These are phyloP conservation scores for Thermochaetoides dissita DNA, from an alignment of 2,329 filamentous ascomycete species.

Conservation along the genomic window DNA sequence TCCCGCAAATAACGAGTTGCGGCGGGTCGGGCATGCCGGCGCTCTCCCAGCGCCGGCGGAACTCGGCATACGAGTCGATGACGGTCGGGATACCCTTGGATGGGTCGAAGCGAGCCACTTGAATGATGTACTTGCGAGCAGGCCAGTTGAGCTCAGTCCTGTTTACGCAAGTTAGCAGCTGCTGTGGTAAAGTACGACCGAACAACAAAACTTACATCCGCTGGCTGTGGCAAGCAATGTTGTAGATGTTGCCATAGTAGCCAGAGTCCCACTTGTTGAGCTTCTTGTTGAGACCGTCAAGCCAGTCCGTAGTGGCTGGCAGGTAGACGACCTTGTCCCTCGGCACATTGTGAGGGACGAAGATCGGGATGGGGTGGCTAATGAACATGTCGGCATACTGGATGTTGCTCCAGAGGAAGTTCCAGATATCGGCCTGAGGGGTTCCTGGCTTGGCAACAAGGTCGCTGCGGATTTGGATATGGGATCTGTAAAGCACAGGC, in stretches of 20 bases:
- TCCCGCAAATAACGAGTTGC: constrained; percentile 65
- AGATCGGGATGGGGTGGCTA: constrained; percentile 63
- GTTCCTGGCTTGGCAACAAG: constrained; percentile 48
- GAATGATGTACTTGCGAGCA: constrained; percentile 57
- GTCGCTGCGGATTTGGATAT: constrained; percentile 71
- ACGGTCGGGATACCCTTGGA: constrained; percentile 71
- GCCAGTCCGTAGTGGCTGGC: constrained; percentile 71
- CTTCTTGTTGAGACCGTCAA: constrained; percentile 68
- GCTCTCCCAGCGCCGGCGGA: constrained; percentile 47
- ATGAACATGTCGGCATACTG: constrained; percentile 64
- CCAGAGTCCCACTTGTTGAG: constrained; percentile 55
- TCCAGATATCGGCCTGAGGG: constrained; percentile 61
- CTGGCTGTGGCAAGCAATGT: constrained; percentile 43
- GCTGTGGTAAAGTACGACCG: not conserved
- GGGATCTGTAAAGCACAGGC: constrained; percentile 66
- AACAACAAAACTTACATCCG: constrained; percentile 32
- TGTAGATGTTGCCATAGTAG: constrained; percentile 66
- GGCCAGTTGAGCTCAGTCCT: constrained; percentile 43
- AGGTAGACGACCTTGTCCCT: constrained; percentile 56
- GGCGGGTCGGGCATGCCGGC: constrained; percentile 39
- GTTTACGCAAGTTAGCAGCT: not conserved
- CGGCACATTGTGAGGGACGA: constrained; percentile 58
- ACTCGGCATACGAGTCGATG: constrained; percentile 60
- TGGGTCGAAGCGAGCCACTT: constrained; percentile 72
- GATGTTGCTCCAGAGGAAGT: constrained; percentile 60